Base-by-base conservation (phyloP, 495 filamentous ascomycete species). In the Cetradonia linearis region DNA sequence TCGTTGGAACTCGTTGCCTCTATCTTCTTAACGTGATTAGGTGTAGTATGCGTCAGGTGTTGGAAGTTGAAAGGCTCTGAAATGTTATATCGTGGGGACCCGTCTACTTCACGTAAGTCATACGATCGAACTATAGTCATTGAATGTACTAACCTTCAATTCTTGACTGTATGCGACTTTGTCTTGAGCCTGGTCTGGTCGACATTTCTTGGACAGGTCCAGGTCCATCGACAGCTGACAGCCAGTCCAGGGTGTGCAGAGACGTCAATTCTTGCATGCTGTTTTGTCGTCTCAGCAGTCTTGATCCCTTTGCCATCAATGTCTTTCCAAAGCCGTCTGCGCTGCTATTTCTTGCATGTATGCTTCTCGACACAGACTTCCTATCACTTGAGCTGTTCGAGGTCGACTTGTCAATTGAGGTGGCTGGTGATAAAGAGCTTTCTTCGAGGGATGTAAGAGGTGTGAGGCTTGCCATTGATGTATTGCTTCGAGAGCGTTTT, bases 11-110 rank as follows among this genome's bases (percentile, higher is more conserved):
- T 79, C 13, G 78, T 68, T 34, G 73, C 76, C 42, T 83, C 77
- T 34, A 89, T 64, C 14, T 76, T 74, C 16, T 83, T 76, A 50
- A 88, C 77, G 58, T 86, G 81, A 16, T 84, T 73, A 27, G 79
- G 82, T 40, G 80, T 80, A 18, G 86, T 89, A 68, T 94, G 88
- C 28, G 86, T 86, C 49, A 95, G 72, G 70, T 95, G 90, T 64
- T 91, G 88, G 66, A 95, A 95, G 70, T 91, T 86, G 71, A 87
- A 95, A 6, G 90, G 90, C 27, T 81, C 82, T 0, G 90, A 95
- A 55, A 95, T 95, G 65, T 76, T 69, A 46, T 72, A 74, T 62
- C 77, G 50, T 2, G 25, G 30, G 23, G 46, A 27, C 40, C 55
- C 6, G 13, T 47, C 37, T 64, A 20, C 50, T 48, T 36, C 28